Conservation (phyloP, 2,329 filamentous ascomycete species). For the Rhinocladiella mackenziei region DNA sequence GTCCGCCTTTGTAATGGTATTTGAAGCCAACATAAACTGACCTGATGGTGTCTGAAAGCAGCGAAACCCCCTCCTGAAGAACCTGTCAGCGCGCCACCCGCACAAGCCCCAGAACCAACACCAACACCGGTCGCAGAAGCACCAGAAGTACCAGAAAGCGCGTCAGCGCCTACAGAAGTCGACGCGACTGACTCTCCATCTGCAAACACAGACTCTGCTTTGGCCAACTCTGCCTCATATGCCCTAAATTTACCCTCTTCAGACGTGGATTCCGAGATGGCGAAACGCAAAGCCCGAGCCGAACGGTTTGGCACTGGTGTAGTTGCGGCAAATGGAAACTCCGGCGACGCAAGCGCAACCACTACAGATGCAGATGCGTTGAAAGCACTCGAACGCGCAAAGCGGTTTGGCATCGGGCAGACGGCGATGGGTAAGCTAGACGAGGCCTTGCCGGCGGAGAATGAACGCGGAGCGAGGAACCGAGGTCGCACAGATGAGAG, state of each 20-base stretch:
- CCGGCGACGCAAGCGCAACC: conserved; percentile 35
- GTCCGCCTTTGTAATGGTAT: not conserved
- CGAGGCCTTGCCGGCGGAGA: conserved; percentile 43
- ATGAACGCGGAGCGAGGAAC: conserved; percentile 38
- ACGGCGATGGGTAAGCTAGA: conserved; percentile 43
- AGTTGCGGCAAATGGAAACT: conserved; percentile 29
- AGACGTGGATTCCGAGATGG: conserved; percentile 44
- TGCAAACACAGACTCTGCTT: conserved; percentile 21
- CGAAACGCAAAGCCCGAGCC: conserved; percentile 47
- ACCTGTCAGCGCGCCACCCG: conserved; percentile 35
- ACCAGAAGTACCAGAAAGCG: conserved; percentile 31
- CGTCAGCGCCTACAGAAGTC: conserved; percentile 13
- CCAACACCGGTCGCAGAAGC: conserved; percentile 18
- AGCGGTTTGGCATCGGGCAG: conserved; percentile 39
- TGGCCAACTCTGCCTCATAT: conserved; percentile 32
- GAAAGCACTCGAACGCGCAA: conserved; percentile 45
- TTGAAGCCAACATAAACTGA: not conserved
- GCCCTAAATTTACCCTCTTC: conserved; percentile 42
- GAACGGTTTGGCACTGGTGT: conserved; percentile 43
- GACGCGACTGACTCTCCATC: conserved; percentile 14
- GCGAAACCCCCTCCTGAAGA: conserved; percentile 29
- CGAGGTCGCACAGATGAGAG: conserved; percentile 35
- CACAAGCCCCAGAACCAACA: conserved; percentile 21
- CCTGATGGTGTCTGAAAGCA: conserved; percentile 7
- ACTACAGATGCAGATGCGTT: conserved; percentile 41